Evolutionary conservation across 805 yeast species (phyloP).

Genomic region (Candida lessepsii): DNA sequence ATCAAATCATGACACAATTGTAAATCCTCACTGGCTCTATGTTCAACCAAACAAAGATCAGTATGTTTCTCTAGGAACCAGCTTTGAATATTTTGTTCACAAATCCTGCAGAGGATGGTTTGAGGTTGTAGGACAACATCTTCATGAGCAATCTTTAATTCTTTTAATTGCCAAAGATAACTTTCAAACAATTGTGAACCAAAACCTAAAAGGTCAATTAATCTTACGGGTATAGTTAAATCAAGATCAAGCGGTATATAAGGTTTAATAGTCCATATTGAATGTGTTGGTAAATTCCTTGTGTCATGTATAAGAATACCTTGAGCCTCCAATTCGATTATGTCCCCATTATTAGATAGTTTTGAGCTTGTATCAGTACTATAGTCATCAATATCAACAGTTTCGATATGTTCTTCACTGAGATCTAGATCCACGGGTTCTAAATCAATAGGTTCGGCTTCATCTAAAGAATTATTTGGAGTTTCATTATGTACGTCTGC

Average conservation of each 20-base stretch:
- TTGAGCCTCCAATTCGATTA: conserved; percentile 85
- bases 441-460: conserved; percentile 7
- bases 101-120: conserved; percentile 81
- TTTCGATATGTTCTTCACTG: conserved; percentile 8
- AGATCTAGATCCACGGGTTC: conserved; percentile 5
- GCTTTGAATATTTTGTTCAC: conserved; percentile 86
- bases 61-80: conserved; percentile 97
- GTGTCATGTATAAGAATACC: conserved; percentile 78
- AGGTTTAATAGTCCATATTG: conserved; percentile 92
- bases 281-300: conserved; percentile 62
- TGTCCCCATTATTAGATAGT: conserved; percentile 54
- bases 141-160: conserved; percentile 62
- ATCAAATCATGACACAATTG: conserved; percentile 73
- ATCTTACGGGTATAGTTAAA: conserved; percentile 64
- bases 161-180: conserved; percentile 64
- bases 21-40: conserved; percentile 74
- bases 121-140: conserved; percentile 74
- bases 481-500: too few species aligned
- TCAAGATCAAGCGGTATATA: conserved; percentile 62
- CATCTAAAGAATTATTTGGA: conserved; percentile 24
- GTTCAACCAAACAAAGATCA: conserved; percentile 82
- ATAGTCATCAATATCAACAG: conserved; percentile 12
- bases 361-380: conserved; percentile 23
- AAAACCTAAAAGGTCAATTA: conserved; percentile 80
- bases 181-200: conserved; percentile 83